These are phyloP conservation scores for Podosphaera leucotricha DNA, from an alignment of 2,329 filamentous ascomycete species.

Conservation along the genomic window DNA sequence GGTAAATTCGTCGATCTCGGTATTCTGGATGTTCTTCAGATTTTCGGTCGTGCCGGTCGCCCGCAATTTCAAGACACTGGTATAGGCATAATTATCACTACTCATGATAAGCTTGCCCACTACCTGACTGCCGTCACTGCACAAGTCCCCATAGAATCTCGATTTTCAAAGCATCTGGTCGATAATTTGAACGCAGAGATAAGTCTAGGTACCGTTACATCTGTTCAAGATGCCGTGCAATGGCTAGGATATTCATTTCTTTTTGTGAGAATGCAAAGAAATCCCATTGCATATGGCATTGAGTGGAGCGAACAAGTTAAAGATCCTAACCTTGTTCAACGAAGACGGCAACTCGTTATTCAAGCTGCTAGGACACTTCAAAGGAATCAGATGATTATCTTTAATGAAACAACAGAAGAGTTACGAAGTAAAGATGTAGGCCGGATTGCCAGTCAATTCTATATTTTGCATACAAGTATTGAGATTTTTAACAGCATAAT, in stretches of 20 bases:
- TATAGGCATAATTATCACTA: slow-evolving; percentile 96
- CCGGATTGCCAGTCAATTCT: slow-evolving; percentile 90
- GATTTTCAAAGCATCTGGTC: slow-evolving; percentile 77
- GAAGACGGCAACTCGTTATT: slow-evolving; percentile 65
- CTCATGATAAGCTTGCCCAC: slow-evolving; percentile 75
- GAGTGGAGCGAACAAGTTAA: slow-evolving; percentile 68
- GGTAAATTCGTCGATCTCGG: slow-evolving; percentile 93
- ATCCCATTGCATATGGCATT: slow-evolving; percentile 80
- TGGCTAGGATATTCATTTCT: slow-evolving; percentile 98
- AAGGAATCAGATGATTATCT: slow-evolving; percentile 96
- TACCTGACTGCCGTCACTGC: slow-evolving; percentile 86
- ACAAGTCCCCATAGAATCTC: slow-evolving; percentile 93
- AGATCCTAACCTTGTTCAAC: slow-evolving; percentile 68
- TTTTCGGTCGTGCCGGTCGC: slow-evolving; percentile 92
- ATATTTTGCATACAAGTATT: slow-evolving; percentile 79
- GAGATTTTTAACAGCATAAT: slow-evolving; percentile 95
- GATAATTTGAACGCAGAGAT: slow-evolving; percentile 96
- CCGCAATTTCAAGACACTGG: slow-evolving; percentile 95
- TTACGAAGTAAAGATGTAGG: slow-evolving; percentile 86
- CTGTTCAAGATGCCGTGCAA: slow-evolving; percentile 75
- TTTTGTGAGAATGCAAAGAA: slow-evolving; percentile 87
- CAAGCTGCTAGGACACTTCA: slow-evolving; percentile 73
- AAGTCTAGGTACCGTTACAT: slow-evolving; percentile 79
- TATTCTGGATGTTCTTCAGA: slow-evolving; percentile 90
- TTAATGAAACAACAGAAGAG: slow-evolving; percentile 84